Conservation (phyloP, 352 stramenopile genomes). For the Phytophthora fragariaefolia region DNA sequence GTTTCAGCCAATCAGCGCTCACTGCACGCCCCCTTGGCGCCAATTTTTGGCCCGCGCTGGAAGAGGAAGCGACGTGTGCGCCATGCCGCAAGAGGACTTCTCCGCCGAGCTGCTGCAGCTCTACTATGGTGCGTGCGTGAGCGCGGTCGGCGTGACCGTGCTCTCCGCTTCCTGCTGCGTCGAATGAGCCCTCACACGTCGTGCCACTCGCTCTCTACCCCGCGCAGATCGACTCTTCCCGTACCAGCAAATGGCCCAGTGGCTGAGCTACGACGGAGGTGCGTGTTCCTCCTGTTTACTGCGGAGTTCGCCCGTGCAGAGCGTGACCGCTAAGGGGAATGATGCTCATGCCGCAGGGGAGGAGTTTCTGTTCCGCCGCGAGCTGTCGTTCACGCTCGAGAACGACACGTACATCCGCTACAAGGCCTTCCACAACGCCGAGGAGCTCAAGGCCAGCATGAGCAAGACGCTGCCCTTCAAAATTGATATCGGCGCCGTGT, state of each 20-base stretch:
- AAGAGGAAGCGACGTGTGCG: not conserved
- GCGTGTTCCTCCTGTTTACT: conserved; percentile 1
- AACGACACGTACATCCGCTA: conserved; percentile 99
- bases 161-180: not conserved
- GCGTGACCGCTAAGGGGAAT: not conserved
- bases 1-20: not conserved
- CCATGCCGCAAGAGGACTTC: conserved; percentile 82
- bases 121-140: conserved; percentile 73
- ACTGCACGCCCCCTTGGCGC: not conserved
- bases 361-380: conserved; percentile 89
- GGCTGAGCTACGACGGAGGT: conserved; percentile 86
- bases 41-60: conserved; percentile 12
- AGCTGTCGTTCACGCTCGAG: conserved; percentile 98
- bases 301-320: not conserved
- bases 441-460: conserved; percentile 88
- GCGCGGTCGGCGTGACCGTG: not conserved
- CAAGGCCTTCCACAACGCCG: conserved; percentile 92
- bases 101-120: conserved; percentile 85
- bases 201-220: not conserved
- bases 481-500: conserved; percentile 99
- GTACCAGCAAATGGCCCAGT: conserved; percentile 86
- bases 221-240: conserved; percentile 83
- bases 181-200: conserved; percentile 2
- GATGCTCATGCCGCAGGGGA: conserved; percentile 44
- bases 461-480: conserved; percentile 97